These are phyloP conservation scores for Globisporangium apiculatum DNA, from an alignment of 352 stramenopile species.

Conservation along the genomic window DNA sequence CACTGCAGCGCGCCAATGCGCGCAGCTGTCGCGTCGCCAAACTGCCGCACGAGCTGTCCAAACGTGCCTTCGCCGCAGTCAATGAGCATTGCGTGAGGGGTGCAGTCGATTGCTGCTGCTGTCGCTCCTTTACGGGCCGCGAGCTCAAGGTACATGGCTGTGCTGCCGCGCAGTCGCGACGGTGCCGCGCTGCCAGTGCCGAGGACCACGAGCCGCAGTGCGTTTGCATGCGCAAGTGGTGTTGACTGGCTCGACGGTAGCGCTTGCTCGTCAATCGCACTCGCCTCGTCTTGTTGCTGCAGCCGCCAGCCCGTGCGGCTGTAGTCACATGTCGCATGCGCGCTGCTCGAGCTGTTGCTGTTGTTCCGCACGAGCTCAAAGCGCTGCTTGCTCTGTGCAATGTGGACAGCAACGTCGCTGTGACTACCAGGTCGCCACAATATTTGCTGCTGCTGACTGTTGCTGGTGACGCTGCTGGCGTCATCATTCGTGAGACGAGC, in stretches of 20 bases:
- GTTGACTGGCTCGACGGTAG: background rate
- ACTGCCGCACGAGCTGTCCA: conserved; percentile 84
- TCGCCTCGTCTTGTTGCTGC: background rate
- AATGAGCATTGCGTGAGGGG: conserved; percentile 70
- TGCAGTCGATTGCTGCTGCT: background rate
- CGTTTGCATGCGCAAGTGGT: background rate
- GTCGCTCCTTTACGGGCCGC: background rate
- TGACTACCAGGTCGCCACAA: conserved; percentile 9
- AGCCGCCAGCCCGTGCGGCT: conserved; percentile 36
- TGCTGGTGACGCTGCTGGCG: conserved; percentile 6
- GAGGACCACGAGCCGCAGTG: conserved; percentile 79
- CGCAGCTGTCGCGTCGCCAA: conserved; percentile 24
- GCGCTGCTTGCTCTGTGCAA: conserved; percentile 51
- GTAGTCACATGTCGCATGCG: conserved; percentile 23
- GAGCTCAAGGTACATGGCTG: conserved; percentile 88
- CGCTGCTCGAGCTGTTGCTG: background rate
- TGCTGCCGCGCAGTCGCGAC: conserved; percentile 96
- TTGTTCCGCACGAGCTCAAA: conserved; percentile 20
- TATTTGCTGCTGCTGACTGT: conserved; percentile 26
- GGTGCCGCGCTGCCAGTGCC: conserved; percentile 95
- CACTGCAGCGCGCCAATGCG: conserved; percentile 69
- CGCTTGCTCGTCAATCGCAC: conserved; percentile 9
- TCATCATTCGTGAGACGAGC: conserved; percentile 3
- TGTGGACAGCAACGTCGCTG: conserved; percentile 15
- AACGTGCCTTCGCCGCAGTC: conserved; percentile 94